Conservation (phyloP, 257 asterid species). For the Echites panduratus region DNA sequence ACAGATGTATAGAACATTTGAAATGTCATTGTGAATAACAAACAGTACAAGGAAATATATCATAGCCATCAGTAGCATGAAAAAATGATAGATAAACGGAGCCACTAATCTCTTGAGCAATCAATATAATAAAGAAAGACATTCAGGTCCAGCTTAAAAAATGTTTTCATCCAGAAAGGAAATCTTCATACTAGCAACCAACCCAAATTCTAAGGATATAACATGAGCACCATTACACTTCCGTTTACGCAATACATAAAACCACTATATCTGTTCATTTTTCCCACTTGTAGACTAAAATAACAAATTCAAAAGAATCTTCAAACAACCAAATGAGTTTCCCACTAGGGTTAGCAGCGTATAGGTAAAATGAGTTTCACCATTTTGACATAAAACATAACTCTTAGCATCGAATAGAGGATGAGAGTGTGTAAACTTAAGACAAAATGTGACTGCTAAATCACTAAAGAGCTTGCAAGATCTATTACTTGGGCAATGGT, state of each 20-base stretch:
- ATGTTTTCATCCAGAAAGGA: too few relatives aligned
- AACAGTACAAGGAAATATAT: background rate
- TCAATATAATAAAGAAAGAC: background rate
- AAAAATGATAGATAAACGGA: background rate
- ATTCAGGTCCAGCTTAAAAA: too few relatives aligned
- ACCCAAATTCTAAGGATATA: too few relatives aligned
- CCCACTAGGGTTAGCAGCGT: background rate
- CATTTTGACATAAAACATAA: background rate
- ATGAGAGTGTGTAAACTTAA: background rate
- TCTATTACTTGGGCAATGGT: background rate
- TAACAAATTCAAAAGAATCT: background rate
- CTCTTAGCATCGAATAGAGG: background rate
- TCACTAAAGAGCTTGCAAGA: background rate
- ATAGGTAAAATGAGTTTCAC: background rate
- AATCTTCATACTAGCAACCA: too few relatives aligned
- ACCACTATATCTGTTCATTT: too few relatives aligned
- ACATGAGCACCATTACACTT: too few relatives aligned
- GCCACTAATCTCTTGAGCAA: background rate
- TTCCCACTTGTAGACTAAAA: background rate
- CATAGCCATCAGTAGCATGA: background rate
- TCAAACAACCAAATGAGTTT: background rate
- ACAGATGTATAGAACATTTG: background rate
- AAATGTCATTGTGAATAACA: too few relatives aligned
- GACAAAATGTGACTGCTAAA: background rate
- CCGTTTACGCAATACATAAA: too few relatives aligned